Percentiles rank a stretch among this genome's conserved stretches.
Conservation (phyloP, 257 asterid species). For the Solanum megistacrolobum region DNA sequence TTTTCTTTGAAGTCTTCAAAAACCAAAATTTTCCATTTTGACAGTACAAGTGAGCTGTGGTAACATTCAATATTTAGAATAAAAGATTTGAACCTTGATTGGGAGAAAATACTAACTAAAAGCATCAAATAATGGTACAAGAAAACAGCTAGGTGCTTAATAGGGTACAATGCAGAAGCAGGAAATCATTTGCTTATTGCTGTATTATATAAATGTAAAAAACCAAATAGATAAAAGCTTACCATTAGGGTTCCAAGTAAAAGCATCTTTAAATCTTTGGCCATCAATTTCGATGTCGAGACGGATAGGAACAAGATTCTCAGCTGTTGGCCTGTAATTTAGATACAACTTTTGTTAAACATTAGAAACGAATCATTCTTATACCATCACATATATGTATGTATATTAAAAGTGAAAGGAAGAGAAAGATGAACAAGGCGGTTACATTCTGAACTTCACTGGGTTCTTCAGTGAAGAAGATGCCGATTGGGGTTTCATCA, state of each 20-base stretch:
- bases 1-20: not conserved
- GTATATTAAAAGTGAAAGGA: not conserved
- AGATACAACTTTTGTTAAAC: not conserved
- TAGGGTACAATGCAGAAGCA: not conserved
- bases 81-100: not conserved
- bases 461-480: conserved; percentile 73
- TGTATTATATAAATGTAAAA: not conserved
- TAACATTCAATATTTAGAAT: not conserved
- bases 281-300: conserved; percentile 89
- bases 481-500: conserved; percentile 57
- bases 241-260: conserved; percentile 93
- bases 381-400: not conserved
- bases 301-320: conserved; percentile 83
- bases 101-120: not conserved
- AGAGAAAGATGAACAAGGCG: not conserved
- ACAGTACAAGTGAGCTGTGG: not conserved
- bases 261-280: conserved; percentile 76
- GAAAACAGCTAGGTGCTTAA: not conserved
- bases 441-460: conserved; percentile 75
- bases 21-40: not conserved
- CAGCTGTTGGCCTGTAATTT: conserved; percentile 70
- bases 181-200: not conserved
- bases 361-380: not conserved
- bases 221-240: not conserved
- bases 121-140: not conserved